A percentile compares a stretch with the other conserved stretches of the same genome.
Conservation (phyloP, 2,329 filamentous ascomycete species). For the Metarhizium brunneum region DNA sequence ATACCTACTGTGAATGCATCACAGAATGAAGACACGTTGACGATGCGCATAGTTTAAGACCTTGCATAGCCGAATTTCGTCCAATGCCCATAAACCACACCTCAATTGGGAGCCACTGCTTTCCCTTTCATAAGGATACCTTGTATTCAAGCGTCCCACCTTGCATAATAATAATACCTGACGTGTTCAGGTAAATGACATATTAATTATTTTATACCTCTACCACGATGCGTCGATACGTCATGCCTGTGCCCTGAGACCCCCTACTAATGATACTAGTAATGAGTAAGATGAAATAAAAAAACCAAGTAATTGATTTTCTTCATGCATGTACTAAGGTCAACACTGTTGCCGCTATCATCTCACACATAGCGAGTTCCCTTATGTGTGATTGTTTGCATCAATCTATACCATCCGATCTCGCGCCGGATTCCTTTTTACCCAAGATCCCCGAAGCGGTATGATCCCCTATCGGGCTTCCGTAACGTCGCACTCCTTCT, state of each 20-base stretch:
- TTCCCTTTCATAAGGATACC: background rate
- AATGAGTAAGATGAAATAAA: background rate
- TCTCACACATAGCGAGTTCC: too few species aligned
- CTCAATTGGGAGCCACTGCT: background rate
- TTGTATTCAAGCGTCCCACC: background rate
- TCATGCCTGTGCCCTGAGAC: background rate
- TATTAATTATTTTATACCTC: background rate
- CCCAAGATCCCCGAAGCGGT: conserved; percentile 19
- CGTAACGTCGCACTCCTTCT: conserved; percentile 71
- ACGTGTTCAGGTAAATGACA: background rate
- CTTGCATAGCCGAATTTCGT: background rate
- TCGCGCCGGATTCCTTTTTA: background rate
- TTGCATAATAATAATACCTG: background rate
- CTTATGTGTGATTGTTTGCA: too few species aligned
- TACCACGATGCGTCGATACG: background rate
- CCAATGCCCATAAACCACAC: background rate
- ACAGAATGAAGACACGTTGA: background rate
- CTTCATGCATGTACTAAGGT: background rate
- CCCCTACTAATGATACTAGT: too few species aligned
- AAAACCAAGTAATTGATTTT: background rate
- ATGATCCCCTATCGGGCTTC: conserved; percentile 29
- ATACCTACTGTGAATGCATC: background rate
- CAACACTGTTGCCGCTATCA: background rate
- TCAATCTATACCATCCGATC: background rate
- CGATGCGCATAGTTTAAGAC: background rate